phyloP scores from a whole-genome alignment of 768 basidiomycete species.

The Amanita subjunquillea region DNA sequence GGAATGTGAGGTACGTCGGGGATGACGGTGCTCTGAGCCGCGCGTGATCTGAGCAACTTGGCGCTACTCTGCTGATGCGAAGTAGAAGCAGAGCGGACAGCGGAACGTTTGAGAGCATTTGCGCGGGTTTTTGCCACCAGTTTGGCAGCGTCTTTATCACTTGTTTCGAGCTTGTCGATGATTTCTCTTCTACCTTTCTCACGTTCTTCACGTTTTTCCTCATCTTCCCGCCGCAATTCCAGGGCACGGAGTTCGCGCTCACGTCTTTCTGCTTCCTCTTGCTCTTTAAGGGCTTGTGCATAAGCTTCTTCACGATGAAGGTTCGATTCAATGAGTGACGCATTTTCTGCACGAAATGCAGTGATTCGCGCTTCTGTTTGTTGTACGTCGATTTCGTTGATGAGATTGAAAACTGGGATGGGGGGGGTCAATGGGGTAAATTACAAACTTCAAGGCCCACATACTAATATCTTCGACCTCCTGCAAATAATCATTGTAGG shows the following conservation, averaged over 20 bases:
- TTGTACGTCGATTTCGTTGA: slow-evolving; percentile 74
- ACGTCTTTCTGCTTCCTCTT: slow-evolving; percentile 69
- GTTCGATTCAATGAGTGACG: slow-evolving; percentile 76
- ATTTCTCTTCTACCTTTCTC: slow-evolving; percentile 65
- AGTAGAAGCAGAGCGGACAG: slow-evolving; percentile 41
- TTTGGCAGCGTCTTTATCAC: slow-evolving; percentile 58
- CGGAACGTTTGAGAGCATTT: slow-evolving; percentile 50
- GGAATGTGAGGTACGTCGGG: slow-evolving; percentile 78
- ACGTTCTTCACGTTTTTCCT: slow-evolving; percentile 67
- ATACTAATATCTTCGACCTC: slow-evolving; percentile 82
- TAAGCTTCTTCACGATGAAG: slow-evolving; percentile 74
- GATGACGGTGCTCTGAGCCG: slow-evolving; percentile 52
- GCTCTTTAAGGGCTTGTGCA: slow-evolving; percentile 57
- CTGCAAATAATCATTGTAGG: slow-evolving; percentile 94
- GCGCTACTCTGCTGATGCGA: slow-evolving; percentile 36
- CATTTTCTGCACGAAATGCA: slow-evolving; percentile 72
- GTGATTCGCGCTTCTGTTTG: slow-evolving; percentile 80
- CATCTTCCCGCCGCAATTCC: slow-evolving; percentile 57
- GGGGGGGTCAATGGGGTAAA: neutral
- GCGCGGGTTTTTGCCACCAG: slow-evolving; percentile 62
- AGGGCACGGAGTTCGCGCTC: slow-evolving; percentile 62
- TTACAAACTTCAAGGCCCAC: slow-evolving; percentile 8
- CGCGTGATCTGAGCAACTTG: slow-evolving; percentile 47
- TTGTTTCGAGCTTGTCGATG: slow-evolving; percentile 75
- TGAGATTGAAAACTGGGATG: slow-evolving; percentile 81